Evolutionary conservation across 305 asterid genomes (phyloP).

Genomic region (Fraxinus latifolia): DNA sequence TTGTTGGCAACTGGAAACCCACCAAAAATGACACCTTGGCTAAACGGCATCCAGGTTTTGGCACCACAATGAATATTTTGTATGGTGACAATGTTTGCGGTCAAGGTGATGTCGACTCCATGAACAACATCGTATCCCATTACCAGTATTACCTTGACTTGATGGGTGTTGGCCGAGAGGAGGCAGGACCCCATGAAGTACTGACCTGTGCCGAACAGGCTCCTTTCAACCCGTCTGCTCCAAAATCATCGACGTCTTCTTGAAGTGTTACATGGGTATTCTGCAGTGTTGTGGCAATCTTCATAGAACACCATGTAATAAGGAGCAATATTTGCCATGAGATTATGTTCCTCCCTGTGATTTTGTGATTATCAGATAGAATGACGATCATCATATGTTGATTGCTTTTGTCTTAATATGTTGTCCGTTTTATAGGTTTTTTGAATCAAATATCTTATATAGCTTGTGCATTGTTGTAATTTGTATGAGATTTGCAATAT

Average conservation of each 20-base stretch:
- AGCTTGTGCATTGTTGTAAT: conserved; percentile 1
- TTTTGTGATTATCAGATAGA: conserved; percentile 27
- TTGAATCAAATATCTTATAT: conserved; percentile 19
- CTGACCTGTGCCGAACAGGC: conserved; percentile 72
- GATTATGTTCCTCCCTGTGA: background rate
- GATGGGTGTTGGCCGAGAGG: conserved; percentile 75
- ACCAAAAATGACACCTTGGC: conserved; percentile 75
- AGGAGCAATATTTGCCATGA: conserved; percentile 23
- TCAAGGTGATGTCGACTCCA: conserved; percentile 69
- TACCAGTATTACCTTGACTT: conserved; percentile 67
- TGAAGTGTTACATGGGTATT: conserved; percentile 18
- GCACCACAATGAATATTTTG: conserved; percentile 77
- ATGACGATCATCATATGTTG: conserved; percentile 13
- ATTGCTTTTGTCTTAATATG: conserved; percentile 10
- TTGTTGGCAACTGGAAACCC: conserved; percentile 80
- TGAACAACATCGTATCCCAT: conserved; percentile 70
- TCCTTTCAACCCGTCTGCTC: conserved; percentile 48
- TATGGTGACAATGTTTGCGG: conserved; percentile 70
- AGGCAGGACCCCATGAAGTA: conserved; percentile 62
- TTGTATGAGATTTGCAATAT: conserved; percentile 21
- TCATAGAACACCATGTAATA: conserved; percentile 19
- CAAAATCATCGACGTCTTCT: conserved; percentile 37
- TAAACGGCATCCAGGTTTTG: conserved; percentile 70
- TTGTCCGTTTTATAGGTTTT: conserved; percentile 26
- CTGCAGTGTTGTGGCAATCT: background rate